Percentiles rank a stretch among this genome's conserved stretches.
Evolutionary conservation across 164 flowering plant species (phyloP).

Genomic region (Vitis rupestris): DNA sequence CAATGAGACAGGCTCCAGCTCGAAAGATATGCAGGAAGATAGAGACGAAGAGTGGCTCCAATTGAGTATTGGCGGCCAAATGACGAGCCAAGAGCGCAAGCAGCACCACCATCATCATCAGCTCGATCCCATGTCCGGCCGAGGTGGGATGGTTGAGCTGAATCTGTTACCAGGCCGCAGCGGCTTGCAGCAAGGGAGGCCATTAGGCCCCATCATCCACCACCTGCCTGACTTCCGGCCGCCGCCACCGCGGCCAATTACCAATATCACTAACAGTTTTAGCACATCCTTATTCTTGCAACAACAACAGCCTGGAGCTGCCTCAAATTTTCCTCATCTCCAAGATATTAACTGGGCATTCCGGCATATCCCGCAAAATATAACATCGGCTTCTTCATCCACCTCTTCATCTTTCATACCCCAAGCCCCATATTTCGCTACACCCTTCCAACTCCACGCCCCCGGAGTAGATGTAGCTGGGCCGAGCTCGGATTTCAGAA

Average conservation of each 20-base stretch:
- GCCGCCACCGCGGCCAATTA: slow-evolving; percentile 6
- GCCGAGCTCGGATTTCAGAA: slow-evolving; percentile 44
- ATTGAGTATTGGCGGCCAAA: slow-evolving; percentile 55
- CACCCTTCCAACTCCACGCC: slow-evolving; percentile 29
- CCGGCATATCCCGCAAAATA: slow-evolving; percentile 35
- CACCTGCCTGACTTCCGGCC: slow-evolving; percentile 20
- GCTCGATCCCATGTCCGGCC: slow-evolving; percentile 5
- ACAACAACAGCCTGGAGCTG: slow-evolving; percentile 15
- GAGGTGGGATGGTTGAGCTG: slow-evolving; percentile 43
- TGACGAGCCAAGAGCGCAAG: background rate
- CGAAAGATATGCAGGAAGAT: slow-evolving; percentile 28
- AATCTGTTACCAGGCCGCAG: slow-evolving; percentile 48
- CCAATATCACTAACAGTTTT: background rate
- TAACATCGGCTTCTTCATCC: slow-evolving; percentile 26
- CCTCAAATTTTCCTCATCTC: slow-evolving; percentile 15
- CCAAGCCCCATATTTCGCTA: slow-evolving; percentile 28
- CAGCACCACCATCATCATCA: slow-evolving; percentile 6
- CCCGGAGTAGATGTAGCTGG: slow-evolving; percentile 27
- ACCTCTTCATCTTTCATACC: slow-evolving; percentile 30
- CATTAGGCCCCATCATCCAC: slow-evolving; percentile 12
- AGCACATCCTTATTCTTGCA: slow-evolving; percentile 33
- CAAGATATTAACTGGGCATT: slow-evolving; percentile 51
- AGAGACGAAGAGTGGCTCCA: slow-evolving; percentile 68
- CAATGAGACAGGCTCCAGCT: slow-evolving; percentile 45
- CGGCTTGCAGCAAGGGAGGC: slow-evolving; percentile 9